Evolutionary conservation across 768 basidiomycete species (phyloP), one percentile per base, ranked within the genome.

Genomic region (Cystobasidium onofrii): DNA sequence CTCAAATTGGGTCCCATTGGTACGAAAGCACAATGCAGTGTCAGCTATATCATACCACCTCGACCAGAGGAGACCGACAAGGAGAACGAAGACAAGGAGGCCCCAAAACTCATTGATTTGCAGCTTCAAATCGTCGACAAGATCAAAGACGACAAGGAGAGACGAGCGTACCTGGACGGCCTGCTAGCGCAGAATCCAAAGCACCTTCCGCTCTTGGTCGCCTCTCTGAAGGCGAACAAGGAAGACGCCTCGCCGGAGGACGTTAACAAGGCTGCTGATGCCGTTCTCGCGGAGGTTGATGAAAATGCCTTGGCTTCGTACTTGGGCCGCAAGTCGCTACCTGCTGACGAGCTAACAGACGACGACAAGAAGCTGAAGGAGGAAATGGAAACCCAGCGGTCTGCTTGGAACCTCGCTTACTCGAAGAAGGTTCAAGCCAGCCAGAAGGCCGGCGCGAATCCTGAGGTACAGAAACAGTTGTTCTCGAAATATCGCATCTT

Each of bases 141-240:
- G 74, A 75, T 75, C 60, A 55, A 71, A 46, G 70, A 75, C 46
- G 74, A 75, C 4, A 60, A 61, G 36, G 74, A 73, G 25, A 75
- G 64, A 60, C 29, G 43, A 41, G 12, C 44, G 4, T 75, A 61
- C 61, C 27, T 75, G 9, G 57, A 46, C 31, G 36, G 2, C 4
- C 44, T 75, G 31, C 33, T 75, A 66, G 23, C 46, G 43, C 41
- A 46, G 4, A 50, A 72, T 36, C 41, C 66, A 2, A 61, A 62
- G 20, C 74, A 75, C 39, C 39, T 75, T 3, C 74, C 74, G 18
- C 57, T 75, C 12, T 64, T 75, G 7, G 70, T 75, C 1, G 69
- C 70, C 41, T 25, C 31, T 23, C 70, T 75, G 3, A 61, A 75
- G 25, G 52, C 55, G 13, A 10, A 46, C 36, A 75, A 75, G 29